These are phyloP conservation scores for Apiotrichum veenhuisii DNA, from an alignment of 1,284 basidiomycete species.

Conservation along the genomic window DNA sequence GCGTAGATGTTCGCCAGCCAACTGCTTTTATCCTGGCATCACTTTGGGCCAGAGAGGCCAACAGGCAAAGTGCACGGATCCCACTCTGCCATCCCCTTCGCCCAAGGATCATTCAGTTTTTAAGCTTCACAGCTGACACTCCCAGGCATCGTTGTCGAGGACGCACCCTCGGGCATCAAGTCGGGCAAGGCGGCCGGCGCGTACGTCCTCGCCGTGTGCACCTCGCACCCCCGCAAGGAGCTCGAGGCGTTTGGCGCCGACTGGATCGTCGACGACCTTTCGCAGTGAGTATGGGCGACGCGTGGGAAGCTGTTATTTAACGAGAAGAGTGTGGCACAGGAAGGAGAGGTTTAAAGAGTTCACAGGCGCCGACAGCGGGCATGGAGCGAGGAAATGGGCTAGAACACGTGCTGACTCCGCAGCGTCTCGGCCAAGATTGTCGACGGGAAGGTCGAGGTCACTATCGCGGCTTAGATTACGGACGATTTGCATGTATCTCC, in stretches of 20 bases:
- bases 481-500: neutral
- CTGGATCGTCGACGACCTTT: conserved; percentile 50
- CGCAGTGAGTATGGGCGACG: conserved; percentile 30
- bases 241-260: conserved; percentile 52
- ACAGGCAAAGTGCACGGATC: too few relatives aligned
- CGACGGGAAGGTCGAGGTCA: conserved; percentile 24
- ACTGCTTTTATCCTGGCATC: too few relatives aligned
- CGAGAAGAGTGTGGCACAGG: too few relatives aligned
- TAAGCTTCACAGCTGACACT: neutral
- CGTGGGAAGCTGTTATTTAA: too few relatives aligned
- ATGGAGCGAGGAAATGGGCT: too few relatives aligned
- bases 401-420: neutral
- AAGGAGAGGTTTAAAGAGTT: too few relatives aligned
- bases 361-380: too few relatives aligned
- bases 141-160: conserved; percentile 72
- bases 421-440: conserved; percentile 23
- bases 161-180: conserved; percentile 72
- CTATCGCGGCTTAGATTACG: conserved; percentile 6
- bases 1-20: too few relatives aligned
- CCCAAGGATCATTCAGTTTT: too few relatives aligned
- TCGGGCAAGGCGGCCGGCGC: conserved; percentile 71
- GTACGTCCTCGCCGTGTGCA: conserved; percentile 70
- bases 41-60: too few relatives aligned
- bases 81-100: neutral
- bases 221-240: conserved; percentile 65